phyloP scores from a whole-genome alignment of 2,329 filamentous ascomycete genomes.

The Akanthomyces dipterigenus region DNA sequence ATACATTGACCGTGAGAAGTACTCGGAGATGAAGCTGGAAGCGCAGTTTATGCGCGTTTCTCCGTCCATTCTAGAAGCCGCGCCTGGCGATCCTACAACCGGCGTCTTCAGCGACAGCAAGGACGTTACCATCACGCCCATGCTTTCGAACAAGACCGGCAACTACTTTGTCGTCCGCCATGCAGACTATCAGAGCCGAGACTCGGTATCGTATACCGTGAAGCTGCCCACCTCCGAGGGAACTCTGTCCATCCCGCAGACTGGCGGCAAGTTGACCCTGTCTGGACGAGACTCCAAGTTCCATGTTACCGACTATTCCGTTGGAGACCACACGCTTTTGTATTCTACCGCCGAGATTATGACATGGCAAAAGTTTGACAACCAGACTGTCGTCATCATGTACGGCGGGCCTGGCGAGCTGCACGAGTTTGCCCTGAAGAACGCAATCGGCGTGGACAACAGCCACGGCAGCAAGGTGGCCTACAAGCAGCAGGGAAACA shows the following conservation, averaged over 20 bases:
- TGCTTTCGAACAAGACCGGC: conserved; percentile 46
- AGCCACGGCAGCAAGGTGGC: conserved; percentile 24
- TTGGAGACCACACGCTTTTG: conserved; percentile 52
- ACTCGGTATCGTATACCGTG: conserved; percentile 55
- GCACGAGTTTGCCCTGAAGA: conserved; percentile 53
- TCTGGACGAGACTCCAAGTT: conserved; percentile 61
- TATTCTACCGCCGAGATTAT: conserved; percentile 67
- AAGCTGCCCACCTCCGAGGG: conserved; percentile 54
- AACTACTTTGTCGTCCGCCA: conserved; percentile 65
- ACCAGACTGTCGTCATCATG: conserved; percentile 54
- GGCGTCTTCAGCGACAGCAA: conserved; percentile 46
- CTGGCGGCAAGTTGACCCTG: conserved; percentile 49
- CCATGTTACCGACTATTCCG: conserved; percentile 59
- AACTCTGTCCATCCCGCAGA: conserved; percentile 50
- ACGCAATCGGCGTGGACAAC: conserved; percentile 12
- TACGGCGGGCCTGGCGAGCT: conserved; percentile 57
- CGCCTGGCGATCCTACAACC: conserved; percentile 41
- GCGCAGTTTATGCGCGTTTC: conserved; percentile 70
- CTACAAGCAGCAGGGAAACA: conserved; percentile 13
- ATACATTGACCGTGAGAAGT: conserved; percentile 64
- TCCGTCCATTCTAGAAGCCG: conserved; percentile 59
- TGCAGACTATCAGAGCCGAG: conserved; percentile 52
- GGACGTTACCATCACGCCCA: conserved; percentile 53
- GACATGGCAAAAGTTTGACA: conserved; percentile 58
- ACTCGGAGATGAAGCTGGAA: conserved; percentile 69